Evolutionary conservation across 768 basidiomycete species (phyloP), one percentile per base, ranked within the genome.

Genomic region (Tulasnella sp.): DNA sequence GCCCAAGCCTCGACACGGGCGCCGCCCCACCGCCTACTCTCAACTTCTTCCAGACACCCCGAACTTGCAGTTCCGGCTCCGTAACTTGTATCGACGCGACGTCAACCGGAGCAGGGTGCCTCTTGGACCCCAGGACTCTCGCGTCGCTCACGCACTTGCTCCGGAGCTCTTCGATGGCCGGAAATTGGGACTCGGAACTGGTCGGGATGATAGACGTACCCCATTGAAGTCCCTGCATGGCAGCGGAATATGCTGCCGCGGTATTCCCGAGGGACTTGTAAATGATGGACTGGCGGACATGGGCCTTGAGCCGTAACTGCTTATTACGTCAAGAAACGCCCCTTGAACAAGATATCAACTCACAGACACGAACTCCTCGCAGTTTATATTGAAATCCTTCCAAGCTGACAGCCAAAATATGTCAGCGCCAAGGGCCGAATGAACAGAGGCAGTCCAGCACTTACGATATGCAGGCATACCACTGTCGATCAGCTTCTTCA

Each of bases 21-120:
- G 62, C 65, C 62, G 66, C 15, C 68, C 55, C 48, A 67, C 68
- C 41, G 2, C 55, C 61, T 43, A 65, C 57, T 31, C 34, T 25
- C 34, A 72, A 57, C 57, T 70, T 69, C 57, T 62, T 60, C 73
- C 71, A 72, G 0, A 69, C 71, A 1, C 73, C 72, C 3, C 63
- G 65, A 5, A 71, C 59, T 50, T 75, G 73, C 8, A 69, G 45
- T 15, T 60, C 57, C 37, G 35, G 31, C 35, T 35, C 14, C 17
- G 21, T 11, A 29, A 35, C 34, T 35, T 11, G 14, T 17, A 50
- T 27, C 19, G 17, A n/a, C 9, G 27, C 19, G 29, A 48, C 35
- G 23, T 43, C 17, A 15, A 36, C 21, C 21, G 35, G 42, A 11
- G 55, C 41, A 25, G 39, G 42, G 31, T 48, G 32, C 25, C 34